Evolutionary conservation across 116 monocot species (phyloP).

Genomic region (Phalaenopsis hybrid): DNA sequence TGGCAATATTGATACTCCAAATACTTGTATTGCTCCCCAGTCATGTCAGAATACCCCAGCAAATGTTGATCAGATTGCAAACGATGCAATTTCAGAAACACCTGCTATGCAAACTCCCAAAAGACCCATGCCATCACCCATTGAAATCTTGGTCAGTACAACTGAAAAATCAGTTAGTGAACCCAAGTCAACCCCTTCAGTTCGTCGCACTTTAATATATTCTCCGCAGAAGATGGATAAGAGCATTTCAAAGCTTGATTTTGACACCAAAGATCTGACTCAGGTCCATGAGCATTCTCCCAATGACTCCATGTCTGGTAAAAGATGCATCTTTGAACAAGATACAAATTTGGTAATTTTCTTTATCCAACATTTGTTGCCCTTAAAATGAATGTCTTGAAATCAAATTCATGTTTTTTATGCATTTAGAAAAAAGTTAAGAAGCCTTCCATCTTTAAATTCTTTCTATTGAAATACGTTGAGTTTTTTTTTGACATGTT

Average conservation of each 20-base stretch:
- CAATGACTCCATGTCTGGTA: neutral
- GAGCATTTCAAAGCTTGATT: constrained; percentile 3
- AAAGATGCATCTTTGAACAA: neutral
- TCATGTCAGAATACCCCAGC: constrained; percentile 1
- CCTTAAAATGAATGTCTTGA: constrained; percentile 1
- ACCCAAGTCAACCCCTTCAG: constrained; percentile 29
- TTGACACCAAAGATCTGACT: neutral
- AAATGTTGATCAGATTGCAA: constrained; percentile 9
- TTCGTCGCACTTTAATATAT: constrained; percentile 48
- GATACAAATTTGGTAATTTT: neutral
- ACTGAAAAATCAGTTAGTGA: constrained; percentile 13
- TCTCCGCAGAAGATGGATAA: constrained; percentile 32
- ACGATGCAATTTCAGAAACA: constrained; percentile 28
- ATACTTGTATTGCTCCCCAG: neutral
- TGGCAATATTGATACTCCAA: constrained; percentile 13
- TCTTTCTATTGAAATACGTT: neutral
- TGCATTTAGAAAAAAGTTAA: constrained; percentile 1
- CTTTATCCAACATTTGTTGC: neutral
- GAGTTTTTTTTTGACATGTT: neutral
- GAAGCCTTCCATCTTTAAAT: neutral
- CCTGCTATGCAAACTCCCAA: constrained; percentile 49
- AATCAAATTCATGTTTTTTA: neutral
- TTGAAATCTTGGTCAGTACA: constrained; percentile 20
- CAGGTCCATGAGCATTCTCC: neutral
- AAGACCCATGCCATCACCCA: constrained; percentile 36